phyloP scores from a whole-genome alignment of 1,139 yeast species.

The Lipomyces yarrowii region DNA sequence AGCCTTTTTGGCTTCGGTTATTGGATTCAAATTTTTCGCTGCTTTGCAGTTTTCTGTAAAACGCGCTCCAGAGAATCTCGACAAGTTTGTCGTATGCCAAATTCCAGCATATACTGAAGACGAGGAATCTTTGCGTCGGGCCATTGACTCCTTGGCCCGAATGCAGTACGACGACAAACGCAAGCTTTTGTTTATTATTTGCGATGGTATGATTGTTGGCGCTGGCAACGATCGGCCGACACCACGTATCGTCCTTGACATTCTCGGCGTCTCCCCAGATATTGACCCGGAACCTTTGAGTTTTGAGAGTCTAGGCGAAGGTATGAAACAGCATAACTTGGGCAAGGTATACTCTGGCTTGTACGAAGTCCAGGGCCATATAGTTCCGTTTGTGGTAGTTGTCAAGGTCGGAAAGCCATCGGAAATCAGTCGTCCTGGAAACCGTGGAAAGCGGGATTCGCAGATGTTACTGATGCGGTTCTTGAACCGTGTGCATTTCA shows the following conservation, averaged over 20 bases:
- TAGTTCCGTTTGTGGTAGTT: constrained; percentile 46
- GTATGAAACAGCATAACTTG: constrained; percentile 44
- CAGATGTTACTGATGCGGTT: constrained; percentile 47
- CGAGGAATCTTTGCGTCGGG: constrained; percentile 47
- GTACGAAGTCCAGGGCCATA: constrained; percentile 46
- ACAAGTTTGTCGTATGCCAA: constrained; percentile 47
- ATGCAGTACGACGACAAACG: constrained; percentile 46
- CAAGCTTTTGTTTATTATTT: constrained; percentile 45
- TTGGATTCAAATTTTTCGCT: constrained; percentile 46
- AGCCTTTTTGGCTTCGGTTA: constrained; percentile 44
- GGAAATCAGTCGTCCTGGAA: constrained; percentile 45
- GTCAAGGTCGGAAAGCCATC: constrained; percentile 47
- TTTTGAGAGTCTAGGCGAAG: constrained; percentile 47
- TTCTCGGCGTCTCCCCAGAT: constrained; percentile 46
- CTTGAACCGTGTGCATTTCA: constrained; percentile 46
- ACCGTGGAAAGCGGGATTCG: constrained; percentile 50
- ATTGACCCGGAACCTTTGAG: constrained; percentile 45
- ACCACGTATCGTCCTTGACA: constrained; percentile 46
- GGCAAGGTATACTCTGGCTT: constrained; percentile 48
- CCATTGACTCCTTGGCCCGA: constrained; percentile 47
- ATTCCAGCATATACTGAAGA: constrained; percentile 49
- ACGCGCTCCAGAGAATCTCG: constrained; percentile 44
- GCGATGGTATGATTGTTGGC: constrained; percentile 49
- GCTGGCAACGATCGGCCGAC: constrained; percentile 48
- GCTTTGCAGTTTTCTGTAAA: constrained; percentile 45